Conservation (phyloP, 164 flowering plant species). For the Euptelea pleiosperma region DNA sequence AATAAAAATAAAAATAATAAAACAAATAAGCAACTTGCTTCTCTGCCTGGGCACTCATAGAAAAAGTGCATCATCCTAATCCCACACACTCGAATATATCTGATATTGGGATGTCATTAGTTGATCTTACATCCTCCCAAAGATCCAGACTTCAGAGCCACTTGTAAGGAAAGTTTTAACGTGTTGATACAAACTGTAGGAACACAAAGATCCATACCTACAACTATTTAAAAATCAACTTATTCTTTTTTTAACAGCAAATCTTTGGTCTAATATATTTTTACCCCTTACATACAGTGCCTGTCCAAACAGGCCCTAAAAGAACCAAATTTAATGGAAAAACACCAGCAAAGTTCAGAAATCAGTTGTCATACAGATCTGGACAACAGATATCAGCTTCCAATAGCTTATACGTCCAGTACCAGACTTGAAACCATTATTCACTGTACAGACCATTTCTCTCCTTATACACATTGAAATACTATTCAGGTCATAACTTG, state of each 20-base stretch:
- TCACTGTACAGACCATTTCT: neutral
- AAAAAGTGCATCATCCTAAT: no score
- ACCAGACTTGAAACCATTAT: neutral
- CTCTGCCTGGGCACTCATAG: no score
- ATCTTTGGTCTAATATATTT: neutral
- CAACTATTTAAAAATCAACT: neutral
- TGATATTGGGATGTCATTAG: neutral
- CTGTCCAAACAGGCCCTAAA: neutral
- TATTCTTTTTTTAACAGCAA: neutral
- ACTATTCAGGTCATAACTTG: neutral
- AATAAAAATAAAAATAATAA: no score
- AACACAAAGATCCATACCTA: neutral
- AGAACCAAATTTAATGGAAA: no score
- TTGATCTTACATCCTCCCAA: neutral
- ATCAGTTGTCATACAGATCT: no score
- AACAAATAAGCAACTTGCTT: no score
- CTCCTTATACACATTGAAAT: neutral
- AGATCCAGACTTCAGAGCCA: neutral
- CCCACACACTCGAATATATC: no score
- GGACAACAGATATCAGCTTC: neutral
- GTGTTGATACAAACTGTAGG: no score
- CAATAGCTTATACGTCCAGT: neutral
- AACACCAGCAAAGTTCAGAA: no score
- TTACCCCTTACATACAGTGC: neutral
- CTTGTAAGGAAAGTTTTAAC: neutral